These are phyloP conservation scores for Haematococcus sp. DNA, from an alignment of 139 green algal species.

Conservation along the genomic window DNA sequence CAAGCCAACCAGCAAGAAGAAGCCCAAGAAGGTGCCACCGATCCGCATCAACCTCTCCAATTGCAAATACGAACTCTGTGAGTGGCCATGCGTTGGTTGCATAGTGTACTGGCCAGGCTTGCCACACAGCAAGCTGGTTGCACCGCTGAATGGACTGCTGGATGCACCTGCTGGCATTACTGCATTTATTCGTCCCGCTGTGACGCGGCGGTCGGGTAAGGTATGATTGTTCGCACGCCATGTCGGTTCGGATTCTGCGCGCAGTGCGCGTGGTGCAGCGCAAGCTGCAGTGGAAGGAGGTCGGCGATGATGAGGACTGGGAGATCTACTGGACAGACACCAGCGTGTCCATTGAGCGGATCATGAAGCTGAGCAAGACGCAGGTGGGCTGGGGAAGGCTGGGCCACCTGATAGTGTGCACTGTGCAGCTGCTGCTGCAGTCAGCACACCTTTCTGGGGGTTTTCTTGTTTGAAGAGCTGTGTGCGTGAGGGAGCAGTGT, in stretches of 20 bases:
- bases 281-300: slow-evolving; percentile 73
- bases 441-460: no score
- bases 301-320: slow-evolving; percentile 63
- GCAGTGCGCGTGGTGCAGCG: slow-evolving; percentile 58
- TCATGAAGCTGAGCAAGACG: slow-evolving; percentile 55
- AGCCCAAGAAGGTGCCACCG: slow-evolving; percentile 30
- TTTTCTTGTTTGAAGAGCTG: no score
- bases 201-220: no score
- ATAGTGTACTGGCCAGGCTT: no score
- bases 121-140: no score
- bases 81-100: slow-evolving; percentile 37
- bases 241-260: no score
- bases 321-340: slow-evolving; percentile 82
- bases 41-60: slow-evolving; percentile 59
- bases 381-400: slow-evolving; percentile 39
- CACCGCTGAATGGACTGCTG: no score
- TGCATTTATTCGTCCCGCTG: no score
- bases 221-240: no score
- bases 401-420: no score
- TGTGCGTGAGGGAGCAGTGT: no score
- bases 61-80: slow-evolving; percentile 81
- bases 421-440: neutral
- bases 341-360: slow-evolving; percentile 60
- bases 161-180: no score
- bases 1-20: slow-evolving; percentile 13